Base-by-base conservation (phyloP, 345 rosid genomes). In the Eutrema japonicum region DNA sequence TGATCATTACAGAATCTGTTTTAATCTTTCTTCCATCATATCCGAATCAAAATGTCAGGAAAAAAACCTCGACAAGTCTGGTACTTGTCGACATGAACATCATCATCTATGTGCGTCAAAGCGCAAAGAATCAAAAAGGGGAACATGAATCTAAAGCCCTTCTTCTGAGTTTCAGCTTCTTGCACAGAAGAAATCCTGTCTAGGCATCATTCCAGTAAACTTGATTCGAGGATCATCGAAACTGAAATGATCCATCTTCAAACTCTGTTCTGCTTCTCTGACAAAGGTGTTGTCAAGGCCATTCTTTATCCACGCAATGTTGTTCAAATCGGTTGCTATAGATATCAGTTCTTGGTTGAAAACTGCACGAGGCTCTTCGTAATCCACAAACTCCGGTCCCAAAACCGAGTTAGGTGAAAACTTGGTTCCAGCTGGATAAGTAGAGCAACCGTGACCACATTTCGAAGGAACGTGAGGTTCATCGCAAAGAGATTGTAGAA, bases 351-450 rank as follows among this genome's bases (percentile, higher is more conserved):
- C 95, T 53, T 85, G 87, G 78, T 84, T 84, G 12, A 86, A 82
- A 74, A 86, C 80, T 35, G 77, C 49, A 42, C 84, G 85, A 29
- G 67, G 78, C 75, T 91, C 98, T 52, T 87, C 89, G 57, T 85
- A 88, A 61, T 91, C 98, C 35, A 88, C 76, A 67, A 94, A 94
- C 75, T 88, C 97, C 2, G 92, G 92, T 56, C 98, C 98, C 81
- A 88, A 66, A 56, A 94, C 66, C 2, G 89, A 83, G 67, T 76
- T 70, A 41, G 57, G 67, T 1, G 79, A 42, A 4, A 48, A 57
- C 22, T 13, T 72, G 36, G 60, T 45, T 48, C 77, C 85, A 30
- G 59, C 63, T 59, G 76, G 76, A 40, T 70, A 45, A 12, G 77
- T 59, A 50, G 87, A 85, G 84, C 97, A 94, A 51, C 93, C 96